Evolutionary conservation across 768 basidiomycete genomes (phyloP), one percentile per base, ranked within the genome.

Genomic region (Goffeauzyma gilvescens): DNA sequence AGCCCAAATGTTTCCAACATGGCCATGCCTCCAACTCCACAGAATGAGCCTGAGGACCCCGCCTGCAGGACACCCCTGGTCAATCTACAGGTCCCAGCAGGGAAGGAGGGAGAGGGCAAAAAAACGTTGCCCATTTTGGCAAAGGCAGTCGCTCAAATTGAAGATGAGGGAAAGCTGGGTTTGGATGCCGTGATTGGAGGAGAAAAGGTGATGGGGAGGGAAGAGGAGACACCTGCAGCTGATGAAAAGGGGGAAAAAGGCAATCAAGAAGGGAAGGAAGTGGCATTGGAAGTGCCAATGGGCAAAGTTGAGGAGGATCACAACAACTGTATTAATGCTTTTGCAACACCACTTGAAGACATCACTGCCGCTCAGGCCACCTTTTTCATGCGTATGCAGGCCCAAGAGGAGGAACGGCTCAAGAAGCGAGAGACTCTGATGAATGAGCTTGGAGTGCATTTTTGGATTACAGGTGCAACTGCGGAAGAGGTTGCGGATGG

Each of bases 381-480:
- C n/a, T 10, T 35, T 5, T 21, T 21, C 2, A 21, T 15, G 5
- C 3, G 6, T 12, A 35, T 18, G 34, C 17, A 12, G 6, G 34
- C 18, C 18, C 5, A 18, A 17, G 14, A 14, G 31, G 18, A 32
- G 14, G 31, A 32, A 18, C 34, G 10, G 18, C 34, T 21, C 34
- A 35, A 35, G 18, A 15, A 10, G 34, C 18, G 17, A 10, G 34
- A 25, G 21, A 32, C 38, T 14, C 32, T 33, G 27, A 38, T 30
- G 4, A 38, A 45, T 15, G 38, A 45, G 18, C 39, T 45, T 32
- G 44, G 44, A 7, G 22, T 45, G 7, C 44, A 45, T 25, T 45
- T 28, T 32, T 45, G 44, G 44, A 39, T 45, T 17, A 38, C 40
- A 15, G 44, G 38, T 1, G 33, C 30, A 12, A 20, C 40, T 17